Percentiles rank a stretch among this genome's conserved stretches.
These are phyloP conservation scores for Botrytis fragariae DNA, from an alignment of 2,329 filamentous ascomycete species.

Conservation along the genomic window DNA sequence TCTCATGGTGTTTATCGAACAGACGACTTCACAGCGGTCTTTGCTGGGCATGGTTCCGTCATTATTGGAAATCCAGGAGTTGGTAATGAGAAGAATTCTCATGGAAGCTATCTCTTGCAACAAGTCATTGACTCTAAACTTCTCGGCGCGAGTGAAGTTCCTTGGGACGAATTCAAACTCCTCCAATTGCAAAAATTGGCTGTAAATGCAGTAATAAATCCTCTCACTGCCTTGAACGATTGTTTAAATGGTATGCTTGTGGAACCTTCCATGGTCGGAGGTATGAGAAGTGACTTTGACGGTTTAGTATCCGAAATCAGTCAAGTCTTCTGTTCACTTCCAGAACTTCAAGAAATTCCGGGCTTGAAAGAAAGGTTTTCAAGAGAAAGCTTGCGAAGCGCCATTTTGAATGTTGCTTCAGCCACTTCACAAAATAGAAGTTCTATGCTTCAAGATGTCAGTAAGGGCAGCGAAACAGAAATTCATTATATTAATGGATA, in stretches of 20 bases:
- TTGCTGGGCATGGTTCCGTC: conserved; percentile 51
- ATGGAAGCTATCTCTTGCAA: conserved; percentile 28
- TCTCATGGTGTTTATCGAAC: conserved; percentile 55
- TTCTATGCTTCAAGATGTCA: conserved; percentile 62
- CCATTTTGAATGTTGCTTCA: conserved; percentile 47
- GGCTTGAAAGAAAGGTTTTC: conserved; percentile 5
- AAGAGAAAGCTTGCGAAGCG: conserved; percentile 36
- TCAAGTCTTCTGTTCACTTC: conserved; percentile 58
- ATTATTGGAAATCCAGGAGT: conserved; percentile 42
- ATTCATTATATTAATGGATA: conserved; percentile 60
- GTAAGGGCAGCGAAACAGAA: conserved; percentile 46
- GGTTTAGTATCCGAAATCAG: conserved; percentile 59
- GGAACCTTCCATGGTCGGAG: conserved; percentile 42
- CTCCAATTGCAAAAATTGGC: conserved; percentile 85
- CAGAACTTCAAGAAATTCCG: conserved; percentile 17
- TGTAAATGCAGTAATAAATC: conserved; percentile 78
- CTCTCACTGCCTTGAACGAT: conserved; percentile 75
- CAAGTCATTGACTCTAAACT: conserved; percentile 45
- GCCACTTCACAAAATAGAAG: conserved; percentile 54
- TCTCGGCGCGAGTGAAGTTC: conserved; percentile 44
- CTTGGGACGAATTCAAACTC: conserved; percentile 48
- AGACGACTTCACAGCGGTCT: conserved; percentile 51
- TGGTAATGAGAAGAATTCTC: neutral
- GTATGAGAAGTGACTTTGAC: conserved; percentile 49
- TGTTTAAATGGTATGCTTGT: conserved; percentile 71